Base-by-base conservation (phyloP, 148 eudicot species). In the Pouteria glomerata region DNA sequence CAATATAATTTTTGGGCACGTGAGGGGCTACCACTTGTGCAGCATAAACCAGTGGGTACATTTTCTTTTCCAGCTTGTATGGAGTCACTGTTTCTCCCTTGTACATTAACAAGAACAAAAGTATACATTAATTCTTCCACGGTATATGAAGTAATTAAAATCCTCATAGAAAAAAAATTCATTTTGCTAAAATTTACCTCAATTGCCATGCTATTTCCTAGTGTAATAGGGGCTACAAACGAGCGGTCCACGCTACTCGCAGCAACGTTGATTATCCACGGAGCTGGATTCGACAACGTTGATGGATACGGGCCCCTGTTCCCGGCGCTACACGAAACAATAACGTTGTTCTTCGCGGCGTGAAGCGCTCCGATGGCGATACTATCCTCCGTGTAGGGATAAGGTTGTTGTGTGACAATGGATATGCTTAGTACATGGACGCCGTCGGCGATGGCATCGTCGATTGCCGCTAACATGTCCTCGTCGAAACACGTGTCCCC, bases 381-480 rank as follows among this genome's bases (percentile, higher is more conserved):
- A 6, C 84, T 82, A 47, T 94, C 98, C 1, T 78, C 34, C 0
- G 57, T 4, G 63, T 76, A 87, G 6, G 57, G 45, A 0, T 33
- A 16, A 0, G 90, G 82, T 4, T 57, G 27, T 2, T 27, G 11
- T 0, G 86, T 66, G 29, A 92, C 98, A 58, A 91, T 83, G 0
- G 97, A 91, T 53, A 87, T 57, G 80, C 97, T 94, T 66, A 94
- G 45, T 30, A 91, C 84, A 69, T 94, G 44, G 2, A 94, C 96
- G 0, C 98, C 98, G 30, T 94, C 98, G 0, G 69, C 72, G 56
- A 94, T 86, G 27, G 98, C 98, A 66, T 91, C 97, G 33, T 94
- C 98, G 11, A 94, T 82, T 0, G 89, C 98, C 0, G 97, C 98
- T 26, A 94, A 63, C 88, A 94, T 86, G 83, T 94, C 98, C 39